A percentile compares a stretch with the other conserved stretches of the same genome.
Conservation (phyloP, 768 basidiomycete species). For the Cystofilobasidium capitatum region DNA sequence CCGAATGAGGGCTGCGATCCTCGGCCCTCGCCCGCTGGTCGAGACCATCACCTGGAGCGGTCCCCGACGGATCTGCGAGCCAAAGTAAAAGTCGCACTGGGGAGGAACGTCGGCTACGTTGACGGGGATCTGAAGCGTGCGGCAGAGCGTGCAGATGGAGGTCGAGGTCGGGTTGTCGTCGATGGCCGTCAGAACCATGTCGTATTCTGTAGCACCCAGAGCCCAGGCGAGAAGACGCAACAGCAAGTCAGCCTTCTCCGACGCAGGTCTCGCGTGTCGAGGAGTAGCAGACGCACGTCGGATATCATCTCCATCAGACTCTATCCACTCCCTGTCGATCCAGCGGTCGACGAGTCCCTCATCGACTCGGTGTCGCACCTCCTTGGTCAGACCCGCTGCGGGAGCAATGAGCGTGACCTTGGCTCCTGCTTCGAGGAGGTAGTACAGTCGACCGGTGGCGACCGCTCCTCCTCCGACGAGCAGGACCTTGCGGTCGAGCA, state of each 20-base stretch:
- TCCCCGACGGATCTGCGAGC: conserved; percentile 79
- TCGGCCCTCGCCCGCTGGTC: conserved; percentile 85
- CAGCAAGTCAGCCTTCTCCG: not conserved
- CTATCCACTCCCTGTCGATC: conserved; percentile 21
- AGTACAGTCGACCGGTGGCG: conserved; percentile 76
- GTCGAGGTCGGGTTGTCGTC: conserved; percentile 67
- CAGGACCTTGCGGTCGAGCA: conserved; percentile 70
- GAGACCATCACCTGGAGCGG: conserved; percentile 93
- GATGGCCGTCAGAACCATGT: conserved; percentile 89
- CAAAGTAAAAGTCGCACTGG: conserved; percentile 93
- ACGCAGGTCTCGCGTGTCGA: not conserved
- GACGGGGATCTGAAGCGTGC: conserved; percentile 64
- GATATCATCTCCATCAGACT: not conserved
- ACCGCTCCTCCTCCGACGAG: conserved; percentile 91
- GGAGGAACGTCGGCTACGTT: conserved; percentile 91
- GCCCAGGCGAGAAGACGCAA: not conserved
- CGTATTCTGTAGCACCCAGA: conserved; percentile 42
- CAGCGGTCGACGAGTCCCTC: conserved; percentile 24
- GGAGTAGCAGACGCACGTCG: not conserved
- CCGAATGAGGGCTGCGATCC: conserved; percentile 75
- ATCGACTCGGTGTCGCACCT: conserved; percentile 39
- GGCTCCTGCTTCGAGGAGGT: conserved; percentile 71
- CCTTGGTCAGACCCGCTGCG: conserved; percentile 50
- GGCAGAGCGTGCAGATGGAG: conserved; percentile 60
- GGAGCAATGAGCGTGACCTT: conserved; percentile 55